phyloP scores from a whole-genome alignment of 768 basidiomycete genomes.

The Pulveroboletus ravenelii region DNA sequence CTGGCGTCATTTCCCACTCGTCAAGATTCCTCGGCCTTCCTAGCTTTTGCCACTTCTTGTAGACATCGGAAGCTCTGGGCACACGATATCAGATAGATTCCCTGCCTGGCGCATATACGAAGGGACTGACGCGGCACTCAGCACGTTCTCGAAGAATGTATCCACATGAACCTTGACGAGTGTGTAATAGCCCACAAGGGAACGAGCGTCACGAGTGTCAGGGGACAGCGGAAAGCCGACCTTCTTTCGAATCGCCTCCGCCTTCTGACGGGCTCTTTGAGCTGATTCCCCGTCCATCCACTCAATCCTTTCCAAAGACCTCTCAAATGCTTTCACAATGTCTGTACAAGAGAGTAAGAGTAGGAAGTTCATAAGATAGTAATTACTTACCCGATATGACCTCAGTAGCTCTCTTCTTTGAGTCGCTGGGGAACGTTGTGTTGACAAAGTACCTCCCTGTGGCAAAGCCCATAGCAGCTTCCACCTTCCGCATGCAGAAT shows the following conservation, averaged over 20 bases:
- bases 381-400: conserved; percentile 65
- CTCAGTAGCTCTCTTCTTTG: conserved; percentile 73
- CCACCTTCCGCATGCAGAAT: conserved; percentile 72
- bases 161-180: conserved; percentile 58
- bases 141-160: conserved; percentile 82
- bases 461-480: conserved; percentile 78
- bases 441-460: conserved; percentile 87
- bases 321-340: conserved; percentile 80
- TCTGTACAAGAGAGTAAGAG: conserved; percentile 38
- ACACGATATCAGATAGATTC: conserved; percentile 9
- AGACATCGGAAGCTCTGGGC: conserved; percentile 51
- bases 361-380: background rate
- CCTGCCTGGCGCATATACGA: background rate
- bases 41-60: conserved; percentile 70
- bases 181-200: conserved; percentile 71
- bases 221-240: conserved; percentile 92
- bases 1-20: conserved; percentile 85
- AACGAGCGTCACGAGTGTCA: conserved; percentile 64
- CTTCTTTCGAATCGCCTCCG: conserved; percentile 57
- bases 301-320: conserved; percentile 62
- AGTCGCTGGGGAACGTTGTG: conserved; percentile 73
- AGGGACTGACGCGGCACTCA: conserved; percentile 50
- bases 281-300: conserved; percentile 94
- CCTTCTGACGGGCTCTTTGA: conserved; percentile 80
- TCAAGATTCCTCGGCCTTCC: conserved; percentile 66